Conservation (phyloP, 1,139 yeast species). For the Cylindricascospora bacillispora region DNA sequence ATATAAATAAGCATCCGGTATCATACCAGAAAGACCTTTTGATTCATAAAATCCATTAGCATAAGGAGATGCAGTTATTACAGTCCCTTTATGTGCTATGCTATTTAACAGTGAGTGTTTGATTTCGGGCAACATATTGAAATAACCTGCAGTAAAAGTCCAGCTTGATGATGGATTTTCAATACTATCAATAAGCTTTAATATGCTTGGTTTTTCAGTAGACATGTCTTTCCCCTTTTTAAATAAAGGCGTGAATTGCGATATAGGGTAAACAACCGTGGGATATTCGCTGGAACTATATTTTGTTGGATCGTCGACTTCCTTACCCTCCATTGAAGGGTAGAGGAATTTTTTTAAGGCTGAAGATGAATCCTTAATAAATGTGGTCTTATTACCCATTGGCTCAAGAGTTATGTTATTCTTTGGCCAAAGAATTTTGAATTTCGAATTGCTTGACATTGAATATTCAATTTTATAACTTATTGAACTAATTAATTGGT, state of each 20-base stretch:
- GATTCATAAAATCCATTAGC: conserved; percentile 91
- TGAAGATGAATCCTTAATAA: conserved; percentile 45
- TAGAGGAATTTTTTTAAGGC: conserved; percentile 43
- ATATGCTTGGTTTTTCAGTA: conserved; percentile 66
- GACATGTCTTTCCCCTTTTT: conserved; percentile 41
- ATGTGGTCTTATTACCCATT: conserved; percentile 41
- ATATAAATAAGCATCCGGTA: conserved; percentile 81
- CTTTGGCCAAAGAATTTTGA: conserved; percentile 61
- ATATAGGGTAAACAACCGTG: conserved; percentile 81
- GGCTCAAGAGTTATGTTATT: conserved; percentile 69
- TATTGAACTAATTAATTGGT: conserved; percentile 49
- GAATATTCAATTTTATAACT: conserved; percentile 53
- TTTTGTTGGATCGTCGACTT: too few species aligned
- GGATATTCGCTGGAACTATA: conserved; percentile 25
- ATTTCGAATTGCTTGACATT: conserved; percentile 34
- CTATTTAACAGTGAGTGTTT: conserved; percentile 48
- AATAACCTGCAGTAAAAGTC: conserved; percentile 95
- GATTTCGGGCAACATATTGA: conserved; percentile 75
- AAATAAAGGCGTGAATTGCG: conserved; percentile 79
- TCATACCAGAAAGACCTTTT: conserved; percentile 63
- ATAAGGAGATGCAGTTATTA: conserved; percentile 81
- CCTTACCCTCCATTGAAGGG: not conserved
- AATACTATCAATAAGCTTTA: conserved; percentile 47
- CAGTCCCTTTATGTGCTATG: conserved; percentile 44
- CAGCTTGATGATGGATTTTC: conserved; percentile 49